Evolutionary conservation across 2,329 filamentous ascomycete genomes (phyloP).

Genomic region (Botrytis medusae): DNA sequence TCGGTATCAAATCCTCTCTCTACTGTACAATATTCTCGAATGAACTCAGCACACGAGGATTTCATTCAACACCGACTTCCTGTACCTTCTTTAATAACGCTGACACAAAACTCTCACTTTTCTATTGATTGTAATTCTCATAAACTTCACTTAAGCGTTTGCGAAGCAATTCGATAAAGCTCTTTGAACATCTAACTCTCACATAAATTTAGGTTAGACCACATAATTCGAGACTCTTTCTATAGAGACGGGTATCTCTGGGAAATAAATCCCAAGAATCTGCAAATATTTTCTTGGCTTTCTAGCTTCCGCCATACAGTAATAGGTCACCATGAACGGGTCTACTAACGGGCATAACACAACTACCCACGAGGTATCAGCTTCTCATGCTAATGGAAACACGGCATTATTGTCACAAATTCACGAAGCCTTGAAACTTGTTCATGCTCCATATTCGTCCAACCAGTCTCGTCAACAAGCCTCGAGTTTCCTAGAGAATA

Average conservation of each 20-base stretch:
- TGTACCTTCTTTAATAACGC: constrained; percentile 11
- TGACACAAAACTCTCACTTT: constrained; percentile 5
- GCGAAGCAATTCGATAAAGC: constrained; percentile 16
- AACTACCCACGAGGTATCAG: constrained; percentile 22
- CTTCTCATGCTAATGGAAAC: constrained; percentile 42
- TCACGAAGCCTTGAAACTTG: constrained; percentile 79
- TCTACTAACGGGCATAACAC: constrained; percentile 31
- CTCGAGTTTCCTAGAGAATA: constrained; percentile 78
- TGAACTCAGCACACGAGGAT: constrained; percentile 12
- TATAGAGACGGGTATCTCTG: background rate
- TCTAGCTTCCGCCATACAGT: background rate
- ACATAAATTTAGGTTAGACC: constrained; percentile 5
- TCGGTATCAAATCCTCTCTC: background rate
- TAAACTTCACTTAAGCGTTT: constrained; percentile 8
- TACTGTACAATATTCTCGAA: constrained; percentile 12
- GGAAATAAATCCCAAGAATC: background rate
- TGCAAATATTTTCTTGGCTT: background rate
- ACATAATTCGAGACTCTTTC: constrained; percentile 1
- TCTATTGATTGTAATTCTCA: constrained; percentile 11
- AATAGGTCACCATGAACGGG: constrained; percentile 34
- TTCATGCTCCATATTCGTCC: constrained; percentile 77
- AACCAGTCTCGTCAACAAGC: constrained; percentile 83
- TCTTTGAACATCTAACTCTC: constrained; percentile 7
- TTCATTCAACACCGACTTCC: constrained; percentile 5
- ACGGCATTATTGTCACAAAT: constrained; percentile 63